phyloP scores from a whole-genome alignment of 2,329 filamentous ascomycete species.

The Fusarium bactridioides region DNA sequence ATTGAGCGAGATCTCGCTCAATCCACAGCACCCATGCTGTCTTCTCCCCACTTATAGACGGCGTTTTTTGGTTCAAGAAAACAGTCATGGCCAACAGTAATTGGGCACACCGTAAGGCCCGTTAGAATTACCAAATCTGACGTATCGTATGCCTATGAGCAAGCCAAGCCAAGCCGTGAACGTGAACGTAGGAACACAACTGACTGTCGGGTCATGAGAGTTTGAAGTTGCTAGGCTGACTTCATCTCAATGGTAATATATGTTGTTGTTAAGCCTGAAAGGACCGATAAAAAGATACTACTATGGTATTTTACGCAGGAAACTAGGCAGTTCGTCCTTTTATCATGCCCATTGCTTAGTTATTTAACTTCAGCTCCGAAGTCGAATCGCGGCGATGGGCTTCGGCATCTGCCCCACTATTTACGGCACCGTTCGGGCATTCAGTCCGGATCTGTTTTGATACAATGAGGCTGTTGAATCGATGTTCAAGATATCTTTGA shows the following conservation, averaged over 20 bases:
- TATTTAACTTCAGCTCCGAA: not conserved
- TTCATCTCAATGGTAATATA: not conserved
- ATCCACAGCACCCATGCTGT: not conserved
- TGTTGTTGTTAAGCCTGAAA: not conserved
- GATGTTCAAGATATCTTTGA: not conserved
- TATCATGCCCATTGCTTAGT: not conserved
- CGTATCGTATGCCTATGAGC: not conserved
- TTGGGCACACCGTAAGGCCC: not conserved
- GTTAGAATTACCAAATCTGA: not conserved
- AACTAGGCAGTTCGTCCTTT: not conserved
- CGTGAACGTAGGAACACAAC: not conserved
- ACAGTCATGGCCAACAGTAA: not conserved
- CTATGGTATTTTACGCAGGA: not conserved
- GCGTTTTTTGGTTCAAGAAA: not conserved
- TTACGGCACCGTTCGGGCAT: not conserved
- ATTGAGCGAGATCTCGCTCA: slow-evolving; percentile 24
- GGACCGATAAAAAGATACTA: not conserved
- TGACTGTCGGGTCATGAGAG: not conserved
- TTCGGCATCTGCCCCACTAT: slow-evolving; percentile 3
- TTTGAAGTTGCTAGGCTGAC: not conserved
- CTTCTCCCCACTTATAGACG: slow-evolving; percentile 5
- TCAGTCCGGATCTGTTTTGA: too few relatives aligned
- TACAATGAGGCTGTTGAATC: not conserved
- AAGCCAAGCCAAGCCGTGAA: not conserved
- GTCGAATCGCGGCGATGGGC: not conserved